Evolutionary conservation across 805 yeast genomes (phyloP).

Genomic region (Ogataea nitratoaversa): DNA sequence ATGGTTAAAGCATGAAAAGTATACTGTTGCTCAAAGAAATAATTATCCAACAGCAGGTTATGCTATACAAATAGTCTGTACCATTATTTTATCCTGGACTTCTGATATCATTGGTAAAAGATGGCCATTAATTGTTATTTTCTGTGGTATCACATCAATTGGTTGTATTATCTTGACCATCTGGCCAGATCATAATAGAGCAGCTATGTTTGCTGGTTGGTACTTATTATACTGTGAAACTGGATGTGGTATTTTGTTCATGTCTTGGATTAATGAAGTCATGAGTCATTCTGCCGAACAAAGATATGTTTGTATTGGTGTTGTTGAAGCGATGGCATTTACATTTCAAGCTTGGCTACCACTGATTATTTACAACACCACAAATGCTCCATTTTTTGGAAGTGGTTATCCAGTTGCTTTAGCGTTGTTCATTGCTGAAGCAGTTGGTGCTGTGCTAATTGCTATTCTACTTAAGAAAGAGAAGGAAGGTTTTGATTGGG

Average conservation of each 20-base stretch:
- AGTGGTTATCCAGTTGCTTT: conserved; percentile 28
- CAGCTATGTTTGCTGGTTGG: conserved; percentile 25
- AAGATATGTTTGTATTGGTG: conserved; percentile 26
- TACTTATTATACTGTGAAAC: conserved; percentile 19
- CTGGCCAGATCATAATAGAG: conserved; percentile 16
- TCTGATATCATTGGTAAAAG: conserved; percentile 28
- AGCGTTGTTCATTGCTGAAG: conserved; percentile 15
- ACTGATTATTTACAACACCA: conserved; percentile 30
- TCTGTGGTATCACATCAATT: conserved; percentile 14
- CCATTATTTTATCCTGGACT: conserved; percentile 23
- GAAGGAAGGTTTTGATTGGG: conserved; percentile 9
- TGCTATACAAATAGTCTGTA: conserved; percentile 26
- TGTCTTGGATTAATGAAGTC: conserved; percentile 29
- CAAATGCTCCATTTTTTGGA: conserved; percentile 31
- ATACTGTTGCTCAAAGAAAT: conserved; percentile 25
- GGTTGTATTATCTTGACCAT: conserved; percentile 18
- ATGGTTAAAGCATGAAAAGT: conserved; percentile 28
- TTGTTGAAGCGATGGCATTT: conserved; percentile 29
- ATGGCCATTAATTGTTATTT: conserved; percentile 25
- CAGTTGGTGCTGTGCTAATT: conserved; percentile 12
- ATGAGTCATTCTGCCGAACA: conserved; percentile 25
- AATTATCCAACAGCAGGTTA: conserved; percentile 32
- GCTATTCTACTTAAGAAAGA: conserved; percentile 11
- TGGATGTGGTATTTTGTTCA: conserved; percentile 19
- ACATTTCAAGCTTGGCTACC: conserved; percentile 34